phyloP scores from a whole-genome alignment of 2,329 filamentous ascomycete genomes.

The Fusarium foetens region DNA sequence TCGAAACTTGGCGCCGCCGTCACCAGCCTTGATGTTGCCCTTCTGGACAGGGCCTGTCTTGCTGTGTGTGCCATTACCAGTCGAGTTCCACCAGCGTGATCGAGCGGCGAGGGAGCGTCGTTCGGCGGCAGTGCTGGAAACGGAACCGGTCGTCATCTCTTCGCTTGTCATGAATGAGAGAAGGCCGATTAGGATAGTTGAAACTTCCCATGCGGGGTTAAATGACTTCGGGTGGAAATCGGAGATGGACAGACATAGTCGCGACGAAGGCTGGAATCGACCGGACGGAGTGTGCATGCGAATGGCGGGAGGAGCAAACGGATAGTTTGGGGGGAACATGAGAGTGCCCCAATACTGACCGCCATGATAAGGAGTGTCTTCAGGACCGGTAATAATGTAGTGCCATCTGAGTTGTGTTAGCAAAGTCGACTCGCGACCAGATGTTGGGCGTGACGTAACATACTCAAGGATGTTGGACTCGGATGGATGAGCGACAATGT shows the following conservation, averaged over 20 bases:
- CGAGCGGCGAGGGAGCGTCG: constrained; percentile 79
- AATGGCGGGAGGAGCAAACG: constrained; percentile 95
- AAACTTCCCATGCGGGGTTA: constrained; percentile 98
- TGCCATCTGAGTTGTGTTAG: constrained; percentile 73
- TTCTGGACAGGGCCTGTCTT: constrained; percentile 66
- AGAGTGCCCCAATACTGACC: constrained; percentile 99
- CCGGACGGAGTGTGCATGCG: constrained; percentile 98
- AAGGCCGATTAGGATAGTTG: constrained; percentile 92
- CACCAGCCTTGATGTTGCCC: constrained; percentile 89
- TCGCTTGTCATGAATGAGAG: constrained; percentile 98
- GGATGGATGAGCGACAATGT: constrained; percentile 88
- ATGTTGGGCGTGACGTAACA: constrained; percentile 41
- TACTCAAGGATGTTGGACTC: constrained; percentile 92
- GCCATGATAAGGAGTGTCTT: constrained; percentile 90
- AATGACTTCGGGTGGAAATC: constrained; percentile 99
- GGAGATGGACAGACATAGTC: constrained; percentile 93
- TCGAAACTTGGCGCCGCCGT: constrained; percentile 90
- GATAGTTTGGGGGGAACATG: constrained; percentile 95
- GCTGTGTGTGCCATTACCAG: constrained; percentile 80
- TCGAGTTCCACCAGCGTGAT: constrained; percentile 96
- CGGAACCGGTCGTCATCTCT: constrained; percentile 96
- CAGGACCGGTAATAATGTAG: constrained; percentile 94
- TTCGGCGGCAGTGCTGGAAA: constrained; percentile 80
- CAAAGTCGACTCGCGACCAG: neutral
- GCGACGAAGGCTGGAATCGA: constrained; percentile 91